Percentiles rank a stretch among this genome's conserved stretches.
These are phyloP conservation scores for Trichoderma hamatum DNA, from an alignment of 2,329 filamentous ascomycete genomes.

Conservation along the genomic window DNA sequence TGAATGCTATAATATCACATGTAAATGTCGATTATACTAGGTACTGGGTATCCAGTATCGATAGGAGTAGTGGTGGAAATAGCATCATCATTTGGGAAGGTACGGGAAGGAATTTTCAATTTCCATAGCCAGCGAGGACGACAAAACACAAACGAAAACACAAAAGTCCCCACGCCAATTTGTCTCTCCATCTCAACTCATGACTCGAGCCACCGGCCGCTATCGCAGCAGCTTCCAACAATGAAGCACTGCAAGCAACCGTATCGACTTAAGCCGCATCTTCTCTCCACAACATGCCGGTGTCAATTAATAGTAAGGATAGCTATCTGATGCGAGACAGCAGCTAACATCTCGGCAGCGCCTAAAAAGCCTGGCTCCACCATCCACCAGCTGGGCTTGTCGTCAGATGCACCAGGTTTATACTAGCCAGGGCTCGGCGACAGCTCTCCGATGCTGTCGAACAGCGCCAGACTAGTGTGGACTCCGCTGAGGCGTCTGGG, in stretches of 20 bases:
- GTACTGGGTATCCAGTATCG: not conserved
- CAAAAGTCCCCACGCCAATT: not conserved
- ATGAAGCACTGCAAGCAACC: not conserved
- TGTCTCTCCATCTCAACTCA: constrained; percentile 4
- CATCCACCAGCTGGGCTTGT: not conserved
- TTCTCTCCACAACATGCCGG: not conserved
- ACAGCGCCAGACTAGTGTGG: constrained; percentile 12
- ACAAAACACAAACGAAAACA: not conserved
- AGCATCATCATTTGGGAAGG: not conserved
- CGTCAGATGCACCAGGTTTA: constrained; percentile 22
- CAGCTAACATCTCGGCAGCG: not conserved
- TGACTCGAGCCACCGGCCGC: not conserved
- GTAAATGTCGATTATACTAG: not conserved
- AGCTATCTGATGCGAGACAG: not conserved
- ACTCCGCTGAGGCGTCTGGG: constrained; percentile 15
- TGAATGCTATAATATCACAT: not conserved
- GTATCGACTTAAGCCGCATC: not conserved
- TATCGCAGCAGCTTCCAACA: not conserved
- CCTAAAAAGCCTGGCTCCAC: not conserved
- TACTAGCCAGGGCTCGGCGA: constrained; percentile 17
- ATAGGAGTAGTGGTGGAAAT: not conserved
- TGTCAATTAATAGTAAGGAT: not conserved
- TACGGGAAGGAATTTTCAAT: constrained; percentile 1
- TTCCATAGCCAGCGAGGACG: not conserved
- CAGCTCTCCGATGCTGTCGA: constrained; percentile 6